Base-by-base conservation (phyloP, 768 basidiomycete genomes). In the Leccinum boreale region DNA sequence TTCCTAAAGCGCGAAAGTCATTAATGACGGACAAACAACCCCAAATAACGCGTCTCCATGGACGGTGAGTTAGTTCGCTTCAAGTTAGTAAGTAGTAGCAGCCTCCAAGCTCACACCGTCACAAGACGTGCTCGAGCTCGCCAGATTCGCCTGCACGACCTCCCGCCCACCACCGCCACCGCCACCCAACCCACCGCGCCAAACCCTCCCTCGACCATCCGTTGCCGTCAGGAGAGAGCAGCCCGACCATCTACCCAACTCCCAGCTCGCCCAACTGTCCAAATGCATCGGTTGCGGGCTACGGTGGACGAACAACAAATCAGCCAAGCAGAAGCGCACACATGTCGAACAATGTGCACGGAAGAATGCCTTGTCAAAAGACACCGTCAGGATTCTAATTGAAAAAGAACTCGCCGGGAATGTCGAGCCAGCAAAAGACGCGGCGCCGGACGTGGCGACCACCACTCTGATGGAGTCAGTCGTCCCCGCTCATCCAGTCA, bases 311-410 rank as follows among this genome's bases (percentile, higher is more conserved):
- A 73, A 82, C 12, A 78, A 81, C 54, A 94, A 94, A 69, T 81
- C 81, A 4, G 73, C 73, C 11, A 61, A 71, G 17, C 83, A 86
- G 65, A 94, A 94, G 69, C 70, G 81, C 67, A 62, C 77, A 3
- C 92, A 94, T 66, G 81, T 94, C 42, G 77, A 78, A 50, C 74
- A 77, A 6, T 94, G 92, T 68, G 83, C 87, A 12, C 85, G 80
- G 71, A 91, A 86, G 69, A 75, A 76, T 21, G 73, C 69, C 4
- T 71, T 86, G 44, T 74, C 76, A 6, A 72, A 81, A 29, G 83
- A 84, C 5, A 89, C 88, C 2, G 61, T 92, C 31, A 69, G 71
- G 3, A 58, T 74, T 26, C 75, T 89, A 24, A 67, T 91, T 5
- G 73, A 74, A 26, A 78, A 80, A 60, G 84, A 85, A 63, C 60